Base-by-base conservation (phyloP, 1,139 yeast species). In the Lodderomyces pseudojiufengensis region DNA sequence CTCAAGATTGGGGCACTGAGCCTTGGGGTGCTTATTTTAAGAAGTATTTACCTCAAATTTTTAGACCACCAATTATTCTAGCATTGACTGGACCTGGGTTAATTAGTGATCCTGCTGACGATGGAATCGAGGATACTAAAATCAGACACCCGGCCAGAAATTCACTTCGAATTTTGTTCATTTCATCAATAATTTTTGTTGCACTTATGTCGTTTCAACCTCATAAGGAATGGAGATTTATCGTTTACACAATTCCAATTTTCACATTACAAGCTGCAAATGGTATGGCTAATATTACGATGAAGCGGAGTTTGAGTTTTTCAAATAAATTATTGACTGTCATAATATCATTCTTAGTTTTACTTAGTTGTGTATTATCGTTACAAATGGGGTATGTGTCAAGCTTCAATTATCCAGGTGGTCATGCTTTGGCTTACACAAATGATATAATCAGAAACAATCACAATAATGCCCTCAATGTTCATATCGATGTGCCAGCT, bases 201-300 rank as follows among this genome's bases (percentile, higher is more conserved):
- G 47, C 65, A 2, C 54, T 76, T 2, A 73, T 88, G 73, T 88
- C 97, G 0, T 56, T 82, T 38, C 95, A 84, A 55, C 92, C 95
- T 2, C 97, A 90, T 50, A 92, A 90, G 56, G 97, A 92, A 63
- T 87, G 95, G 95, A 73, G 97, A 48, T 92, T 90, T 49, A 78
- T 92, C 35, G 63, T 83, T 11, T 92, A 90, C 53, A 65, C 79
- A 0, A 61, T 82, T 9, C 97, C 97, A 2, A 65, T 84, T 0
- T 57, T 86, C 40, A 76, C 84, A 0, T 51, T 82, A 24, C 57
- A 73, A 28, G 90, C 86, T 3, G 82, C 95, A 4, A 67, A 73
- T 35, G 86, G 84, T 2, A 68, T 84, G 23, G 63, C 79, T 1
- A 60, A 55, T 29, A 47, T 76, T 27, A 54, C 70, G 36, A 59